Base-by-base conservation (phyloP, 768 basidiomycete species). In the Suillus luteus region DNA sequence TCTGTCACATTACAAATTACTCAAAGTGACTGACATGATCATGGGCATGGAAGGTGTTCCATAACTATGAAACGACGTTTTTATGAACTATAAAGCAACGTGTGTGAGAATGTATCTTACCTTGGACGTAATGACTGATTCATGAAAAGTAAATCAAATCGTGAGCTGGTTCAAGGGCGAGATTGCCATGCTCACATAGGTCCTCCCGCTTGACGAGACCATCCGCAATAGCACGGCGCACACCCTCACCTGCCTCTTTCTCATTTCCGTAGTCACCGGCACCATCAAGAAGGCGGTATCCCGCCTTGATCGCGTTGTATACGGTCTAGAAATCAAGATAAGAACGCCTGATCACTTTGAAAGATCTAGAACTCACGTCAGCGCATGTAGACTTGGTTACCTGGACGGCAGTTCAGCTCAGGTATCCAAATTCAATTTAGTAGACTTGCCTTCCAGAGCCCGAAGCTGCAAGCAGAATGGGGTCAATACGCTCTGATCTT, bases 211-310 rank as follows among this genome's bases (percentile, higher is more conserved):
- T 93, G 63, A 96, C 90, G 43, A 95, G 72, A 15, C 94, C 93
- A 8, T 93, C 92, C 46, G 79, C 73, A 67, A 95, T 83, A n/a
- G 93, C 93, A 15, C 87, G 85, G 60, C 80, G 82, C 63, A 95
- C 83, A 66, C 93, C 93, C 69, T 87, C 82, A 1, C 91, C 93
- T 5, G 90, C 89, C 38, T 94, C 87, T 70, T 88, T 91, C 77
- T 96, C 95, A 67, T 96, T 96, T 9, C 91, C 93, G 73, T 94
- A 95, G 77, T 93, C 92, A 67, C 86, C 86, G 38, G 93, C 93
- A 65, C 91, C 89, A 62, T 95, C 93, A 62, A 96, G 81, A 61
- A 96, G 89, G 65, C 94, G 87, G 74, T 93, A 95, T 0, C 95
- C 94, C 31, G 82, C 80, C 74, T 93, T 93, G 78, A 95, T 90